A percentile compares a stretch with the other conserved stretches of the same genome.
Conservation (phyloP, 495 filamentous ascomycete species). For the Penicillium diatomitis region DNA sequence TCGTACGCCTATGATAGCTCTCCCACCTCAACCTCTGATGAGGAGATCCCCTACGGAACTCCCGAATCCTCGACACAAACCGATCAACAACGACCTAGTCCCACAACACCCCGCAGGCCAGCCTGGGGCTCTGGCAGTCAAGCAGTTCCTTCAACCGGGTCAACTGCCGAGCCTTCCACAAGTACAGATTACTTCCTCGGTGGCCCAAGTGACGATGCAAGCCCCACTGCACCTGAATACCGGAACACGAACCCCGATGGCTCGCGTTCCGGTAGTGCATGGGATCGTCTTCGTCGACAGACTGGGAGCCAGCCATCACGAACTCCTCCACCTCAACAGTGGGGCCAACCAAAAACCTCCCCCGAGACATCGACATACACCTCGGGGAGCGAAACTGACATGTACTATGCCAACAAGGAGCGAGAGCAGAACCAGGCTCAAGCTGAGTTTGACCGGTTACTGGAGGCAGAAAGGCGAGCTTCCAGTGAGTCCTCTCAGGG, state of each 20-base stretch:
- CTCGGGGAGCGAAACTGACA: constrained; percentile 1
- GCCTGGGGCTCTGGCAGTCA: neutral
- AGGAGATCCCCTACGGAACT: neutral
- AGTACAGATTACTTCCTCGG: constrained; percentile 20
- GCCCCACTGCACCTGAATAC: constrained; percentile 31
- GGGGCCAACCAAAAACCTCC: constrained; percentile 2
- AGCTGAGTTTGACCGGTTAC: constrained; percentile 32
- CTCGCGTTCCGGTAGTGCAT: constrained; percentile 21
- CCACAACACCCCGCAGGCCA: neutral
- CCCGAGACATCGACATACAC: neutral
- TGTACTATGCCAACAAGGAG: constrained; percentile 7
- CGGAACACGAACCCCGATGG: constrained; percentile 11
- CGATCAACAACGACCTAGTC: neutral
- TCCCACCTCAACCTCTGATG: neutral
- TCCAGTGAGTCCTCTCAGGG: constrained; percentile 7
- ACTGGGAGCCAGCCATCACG: constrained; percentile 6
- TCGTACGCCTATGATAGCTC: constrained; percentile 2
- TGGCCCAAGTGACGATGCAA: constrained; percentile 28
- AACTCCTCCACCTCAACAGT: constrained; percentile 5
- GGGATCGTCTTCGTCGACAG: constrained; percentile 34
- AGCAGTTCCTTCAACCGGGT: neutral
- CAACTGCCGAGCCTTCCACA: constrained; percentile 2
- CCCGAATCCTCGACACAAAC: too few species aligned
- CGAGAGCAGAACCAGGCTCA: constrained; percentile 29
- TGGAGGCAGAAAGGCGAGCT: constrained; percentile 30